These are phyloP conservation scores for Bipolaris bicolor DNA, from an alignment of 2,329 filamentous ascomycete genomes.

Conservation along the genomic window DNA sequence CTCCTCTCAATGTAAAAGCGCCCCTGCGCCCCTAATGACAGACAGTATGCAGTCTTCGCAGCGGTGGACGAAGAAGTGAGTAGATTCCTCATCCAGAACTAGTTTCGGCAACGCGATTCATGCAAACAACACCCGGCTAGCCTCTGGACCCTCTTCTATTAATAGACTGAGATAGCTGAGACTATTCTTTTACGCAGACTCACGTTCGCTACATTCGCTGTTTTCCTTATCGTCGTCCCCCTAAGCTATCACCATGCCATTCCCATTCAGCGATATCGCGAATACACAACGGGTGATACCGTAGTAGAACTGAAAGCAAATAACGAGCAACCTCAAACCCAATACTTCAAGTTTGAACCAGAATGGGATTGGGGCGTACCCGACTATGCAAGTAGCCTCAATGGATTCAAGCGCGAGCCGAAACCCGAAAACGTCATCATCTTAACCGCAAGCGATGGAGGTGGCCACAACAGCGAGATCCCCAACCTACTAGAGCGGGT, in stretches of 20 bases:
- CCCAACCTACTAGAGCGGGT: constrained; percentile 45
- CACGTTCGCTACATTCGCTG: constrained; percentile 27
- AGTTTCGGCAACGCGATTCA: too few species aligned
- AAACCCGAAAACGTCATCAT: constrained; percentile 45
- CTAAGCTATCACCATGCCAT: constrained; percentile 37
- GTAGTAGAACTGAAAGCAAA: constrained; percentile 21
- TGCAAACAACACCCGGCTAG: too few species aligned
- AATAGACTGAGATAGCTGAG: not conserved
- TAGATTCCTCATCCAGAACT: too few species aligned
- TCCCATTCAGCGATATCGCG: constrained; percentile 34
- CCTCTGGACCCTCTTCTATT: not conserved
- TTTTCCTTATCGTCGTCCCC: constrained; percentile 29
- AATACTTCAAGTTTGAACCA: constrained; percentile 41
- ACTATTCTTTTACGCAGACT: constrained; percentile 16
- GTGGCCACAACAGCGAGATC: constrained; percentile 51
- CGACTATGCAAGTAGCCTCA: constrained; percentile 31
- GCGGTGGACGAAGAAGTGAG: too few species aligned
- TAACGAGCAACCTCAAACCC: constrained; percentile 36
- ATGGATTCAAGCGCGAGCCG: constrained; percentile 42
- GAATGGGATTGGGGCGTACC: constrained; percentile 43
- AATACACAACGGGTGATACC: constrained; percentile 29
- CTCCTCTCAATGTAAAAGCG: too few species aligned
- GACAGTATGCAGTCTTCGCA: too few species aligned
- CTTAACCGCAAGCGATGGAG: constrained; percentile 51
- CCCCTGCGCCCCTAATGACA: too few species aligned